Base-by-base conservation (phyloP, 1,284 basidiomycete genomes). In the Cystobasidium sp. region DNA sequence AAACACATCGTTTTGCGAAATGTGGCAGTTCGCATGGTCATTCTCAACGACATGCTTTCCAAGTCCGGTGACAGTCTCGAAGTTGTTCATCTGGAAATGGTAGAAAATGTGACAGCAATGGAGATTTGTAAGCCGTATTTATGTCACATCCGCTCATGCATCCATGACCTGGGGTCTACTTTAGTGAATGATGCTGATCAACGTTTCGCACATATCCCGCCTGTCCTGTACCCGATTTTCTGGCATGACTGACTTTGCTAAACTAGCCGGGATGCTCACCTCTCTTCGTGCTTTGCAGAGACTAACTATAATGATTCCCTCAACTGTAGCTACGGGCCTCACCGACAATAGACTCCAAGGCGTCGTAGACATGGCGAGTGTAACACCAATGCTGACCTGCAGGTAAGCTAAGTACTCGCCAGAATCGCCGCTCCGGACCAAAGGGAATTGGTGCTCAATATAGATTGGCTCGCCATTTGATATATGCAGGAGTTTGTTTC, bases 31-130 rank as follows among this genome's bases (percentile, higher is more conserved):
- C 44, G 51, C 12, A 37, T 53, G 6, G 31, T 46, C 5, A 61
- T 43, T 12, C 43, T 71, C 8, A 58, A 63, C 2, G 61, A 71
- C 18, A 71, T 71, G n/a, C 61, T 71, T 12, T 63, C 55, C 20
- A 49, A 61, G 46, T 61, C 56, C 41, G 69, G 56, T 22, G 5
- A 14, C n/a, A 39, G 43, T 12, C 47, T 71, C 20, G 31, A 53
- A 39, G 53, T 31, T 6, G n/a, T 71, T 20, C 69, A 71, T 24
- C 39, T 71, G 22, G 69, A 71, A 37, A 56, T 51, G 20, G 24
- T 62, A 14, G 20, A 43, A 3, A 47, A 66, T 9, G 18, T 66
- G 51, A 49, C 22, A 8, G 64, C 16, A 22, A 24, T 24, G 16
- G 49, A 7, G 12, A 9, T 66, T 3, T 41, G 61, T 47, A 47